Base-by-base conservation (phyloP, 2,329 filamentous ascomycete species). In the Aspergillus texensis region DNA sequence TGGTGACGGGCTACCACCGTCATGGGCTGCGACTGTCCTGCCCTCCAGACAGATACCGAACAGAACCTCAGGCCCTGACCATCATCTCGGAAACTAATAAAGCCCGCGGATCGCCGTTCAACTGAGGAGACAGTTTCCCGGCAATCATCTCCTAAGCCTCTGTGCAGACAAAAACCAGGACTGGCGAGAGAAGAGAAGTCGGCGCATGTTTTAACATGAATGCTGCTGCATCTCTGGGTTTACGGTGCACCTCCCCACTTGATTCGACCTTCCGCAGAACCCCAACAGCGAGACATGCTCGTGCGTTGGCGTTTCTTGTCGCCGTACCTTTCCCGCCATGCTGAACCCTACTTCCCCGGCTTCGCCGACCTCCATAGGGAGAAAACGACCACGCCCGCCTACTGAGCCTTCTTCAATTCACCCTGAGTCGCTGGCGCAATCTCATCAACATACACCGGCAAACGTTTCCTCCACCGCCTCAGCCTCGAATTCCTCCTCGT, bases 401-500 rank as follows among this genome's bases (percentile, higher is more conserved):
- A 66, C 71, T 63, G 73, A 76, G 30, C 64, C 72, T 30, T 53
- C 68, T 9, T 65, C 71, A n/a, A 63, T 58, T 34, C 68, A 71
- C 32, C 58, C 63, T 62, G 71, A 65, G 53, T 50, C 67, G 45
- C 63, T 66, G 61, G 50, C 65, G 50, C 71, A 70, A 43, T 54
- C 62, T 28, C 67, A 66, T 58, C 70, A 64, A 57, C 66, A 63
- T 43, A 63, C 52, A n/a, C 14, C 63, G 5, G 55, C 65, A 41
- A 66, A 66, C 52, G 54, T 58, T 26, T 66, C 69, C n/a, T 64
- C 69, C 34, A 65, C 62, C 46, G 65, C 68, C 50, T 71, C 74
- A 14, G 65, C 70, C 39, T 67, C 74, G 30, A 71, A 71, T 54
- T 78, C 79, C 52, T 80, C 81, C 10, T 80, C 81, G 68, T 94